phyloP scores from a whole-genome alignment of 768 basidiomycete genomes.

The Lyophyllum atratum region DNA sequence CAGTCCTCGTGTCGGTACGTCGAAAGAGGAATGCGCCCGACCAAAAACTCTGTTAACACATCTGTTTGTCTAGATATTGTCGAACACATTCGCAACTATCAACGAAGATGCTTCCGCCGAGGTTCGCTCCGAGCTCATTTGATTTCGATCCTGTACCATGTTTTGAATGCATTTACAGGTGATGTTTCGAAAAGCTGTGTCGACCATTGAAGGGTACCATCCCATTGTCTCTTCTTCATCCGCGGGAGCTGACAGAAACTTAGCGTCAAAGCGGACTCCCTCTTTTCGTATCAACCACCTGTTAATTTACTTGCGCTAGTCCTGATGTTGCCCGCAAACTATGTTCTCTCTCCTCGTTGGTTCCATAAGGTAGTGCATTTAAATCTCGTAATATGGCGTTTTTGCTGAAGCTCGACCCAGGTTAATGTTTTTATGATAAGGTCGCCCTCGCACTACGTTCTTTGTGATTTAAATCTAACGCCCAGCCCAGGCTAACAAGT shows the following conservation, averaged over 20 bases:
- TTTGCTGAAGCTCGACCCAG: constrained; percentile 32
- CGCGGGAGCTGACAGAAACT: constrained; percentile 18
- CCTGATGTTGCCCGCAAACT: constrained; percentile 85
- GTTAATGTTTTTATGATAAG: constrained; percentile 89
- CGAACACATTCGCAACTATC: constrained; percentile 93
- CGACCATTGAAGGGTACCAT: constrained; percentile 85
- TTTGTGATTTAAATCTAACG: constrained; percentile 1
- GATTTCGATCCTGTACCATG: neutral
- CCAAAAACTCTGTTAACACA: neutral
- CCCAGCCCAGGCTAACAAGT: constrained; percentile 60
- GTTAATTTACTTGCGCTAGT: constrained; percentile 86
- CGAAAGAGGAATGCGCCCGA: neutral
- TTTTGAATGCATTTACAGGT: constrained; percentile 49
- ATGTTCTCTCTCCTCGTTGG: constrained; percentile 89
- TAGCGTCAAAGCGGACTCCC: constrained; percentile 83
- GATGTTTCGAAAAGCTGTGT: constrained; percentile 93
- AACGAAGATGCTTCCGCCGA: constrained; percentile 93
- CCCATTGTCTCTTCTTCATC: neutral
- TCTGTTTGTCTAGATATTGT: constrained; percentile 67
- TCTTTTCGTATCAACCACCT: constrained; percentile 95
- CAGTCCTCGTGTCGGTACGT: constrained; percentile 79
- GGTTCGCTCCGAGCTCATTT: constrained; percentile 39
- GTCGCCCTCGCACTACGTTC: constrained; percentile 29
- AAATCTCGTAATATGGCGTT: too few species aligned
- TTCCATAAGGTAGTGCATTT: constrained; percentile 83